Percentiles rank a stretch among this genome's conserved stretches.
Evolutionary conservation across 192 early-diverging fungal species (phyloP).

Genomic region (Physocladia obscura): DNA sequence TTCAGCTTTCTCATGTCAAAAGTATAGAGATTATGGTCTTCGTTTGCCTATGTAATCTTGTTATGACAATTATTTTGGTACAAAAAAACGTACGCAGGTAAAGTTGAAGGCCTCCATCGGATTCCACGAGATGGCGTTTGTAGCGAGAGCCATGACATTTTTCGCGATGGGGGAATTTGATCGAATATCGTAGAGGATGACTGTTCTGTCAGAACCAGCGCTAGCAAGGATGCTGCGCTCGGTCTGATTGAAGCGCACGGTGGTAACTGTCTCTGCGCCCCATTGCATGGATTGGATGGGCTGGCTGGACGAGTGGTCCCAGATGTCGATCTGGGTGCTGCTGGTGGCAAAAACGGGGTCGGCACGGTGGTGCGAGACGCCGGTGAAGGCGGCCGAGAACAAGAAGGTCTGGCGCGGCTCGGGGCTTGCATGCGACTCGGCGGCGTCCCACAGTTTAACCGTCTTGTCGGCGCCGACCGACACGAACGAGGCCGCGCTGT

Average conservation of each 20-base stretch:
- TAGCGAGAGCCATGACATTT: slow-evolving; percentile 70
- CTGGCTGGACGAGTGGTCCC: slow-evolving; percentile 79
- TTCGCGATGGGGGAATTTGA: slow-evolving; percentile 85
- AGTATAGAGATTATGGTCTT: slow-evolving; percentile 96
- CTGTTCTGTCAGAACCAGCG: slow-evolving; percentile 89
- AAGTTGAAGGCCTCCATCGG: slow-evolving; percentile 99
- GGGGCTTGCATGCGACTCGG: too few species aligned
- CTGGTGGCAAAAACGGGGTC: slow-evolving; percentile 86
- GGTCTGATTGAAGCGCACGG: slow-evolving; percentile 95
- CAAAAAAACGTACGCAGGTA: slow-evolving; percentile 55
- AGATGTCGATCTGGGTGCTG: slow-evolving; percentile 82
- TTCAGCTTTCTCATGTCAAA: slow-evolving; percentile 98
- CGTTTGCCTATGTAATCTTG: slow-evolving; percentile 68
- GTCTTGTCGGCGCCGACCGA: slow-evolving; percentile 94
- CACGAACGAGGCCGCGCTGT: slow-evolving; percentile 70
- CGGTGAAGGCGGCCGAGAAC: slow-evolving; percentile 76
- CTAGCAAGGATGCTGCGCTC: slow-evolving; percentile 91
- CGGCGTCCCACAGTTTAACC: slow-evolving; percentile 88
- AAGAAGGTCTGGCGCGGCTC: slow-evolving; percentile 68
- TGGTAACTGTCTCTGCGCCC: slow-evolving; percentile 93
- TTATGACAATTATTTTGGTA: slow-evolving; percentile 41
- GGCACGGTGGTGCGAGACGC: slow-evolving; percentile 87
- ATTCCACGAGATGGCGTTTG: slow-evolving; percentile 98
- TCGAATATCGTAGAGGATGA: slow-evolving; percentile 92
- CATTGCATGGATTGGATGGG: slow-evolving; percentile 83